These are phyloP conservation scores for Ophiocordyceps sinensis DNA, from an alignment of 2,329 filamentous ascomycete species.

Conservation along the genomic window DNA sequence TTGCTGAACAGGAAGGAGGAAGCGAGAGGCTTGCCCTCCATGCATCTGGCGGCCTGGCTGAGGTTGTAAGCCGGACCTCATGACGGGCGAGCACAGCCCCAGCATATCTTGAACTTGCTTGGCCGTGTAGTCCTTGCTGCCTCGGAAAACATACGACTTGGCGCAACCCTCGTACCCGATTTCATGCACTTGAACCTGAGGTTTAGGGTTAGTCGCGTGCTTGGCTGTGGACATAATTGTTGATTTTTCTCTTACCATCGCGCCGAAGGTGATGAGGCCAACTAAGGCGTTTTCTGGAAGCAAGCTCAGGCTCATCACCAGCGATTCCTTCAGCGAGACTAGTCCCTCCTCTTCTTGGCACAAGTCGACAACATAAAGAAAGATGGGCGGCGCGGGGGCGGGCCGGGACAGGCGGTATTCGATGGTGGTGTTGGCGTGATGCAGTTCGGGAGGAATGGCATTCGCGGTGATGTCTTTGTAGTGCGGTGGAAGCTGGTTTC, in stretches of 20 bases:
- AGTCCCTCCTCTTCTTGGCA: constrained; percentile 82
- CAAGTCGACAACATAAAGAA: constrained; percentile 76
- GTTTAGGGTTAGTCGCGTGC: background rate
- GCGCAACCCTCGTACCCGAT: constrained; percentile 96
- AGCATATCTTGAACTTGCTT: constrained; percentile 99
- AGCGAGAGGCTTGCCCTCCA: constrained; percentile 72
- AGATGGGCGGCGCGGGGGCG: constrained; percentile 75
- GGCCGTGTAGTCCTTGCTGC: constrained; percentile 93
- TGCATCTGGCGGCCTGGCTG: constrained; percentile 63
- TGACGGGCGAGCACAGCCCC: constrained; percentile 56
- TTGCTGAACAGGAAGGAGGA: constrained; percentile 86
- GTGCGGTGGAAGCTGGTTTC: constrained; percentile 69
- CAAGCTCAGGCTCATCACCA: constrained; percentile 73
- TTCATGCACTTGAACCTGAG: constrained; percentile 83
- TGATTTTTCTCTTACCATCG: constrained; percentile 49
- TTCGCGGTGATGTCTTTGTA: constrained; percentile 83
- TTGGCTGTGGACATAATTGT: constrained; percentile 8
- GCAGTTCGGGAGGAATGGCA: constrained; percentile 70
- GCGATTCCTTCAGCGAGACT: constrained; percentile 68
- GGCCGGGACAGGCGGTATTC: constrained; percentile 72
- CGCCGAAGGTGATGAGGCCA: constrained; percentile 76
- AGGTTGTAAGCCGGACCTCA: constrained; percentile 61
- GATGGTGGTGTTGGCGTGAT: constrained; percentile 75
- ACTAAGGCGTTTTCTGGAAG: constrained; percentile 71
- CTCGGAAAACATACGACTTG: constrained; percentile 96